Evolutionary conservation across 108 stramenopile genomes (phyloP), one percentile per base, ranked within the genome.

Genomic region (Fragilariopsis cylindrus): DNA sequence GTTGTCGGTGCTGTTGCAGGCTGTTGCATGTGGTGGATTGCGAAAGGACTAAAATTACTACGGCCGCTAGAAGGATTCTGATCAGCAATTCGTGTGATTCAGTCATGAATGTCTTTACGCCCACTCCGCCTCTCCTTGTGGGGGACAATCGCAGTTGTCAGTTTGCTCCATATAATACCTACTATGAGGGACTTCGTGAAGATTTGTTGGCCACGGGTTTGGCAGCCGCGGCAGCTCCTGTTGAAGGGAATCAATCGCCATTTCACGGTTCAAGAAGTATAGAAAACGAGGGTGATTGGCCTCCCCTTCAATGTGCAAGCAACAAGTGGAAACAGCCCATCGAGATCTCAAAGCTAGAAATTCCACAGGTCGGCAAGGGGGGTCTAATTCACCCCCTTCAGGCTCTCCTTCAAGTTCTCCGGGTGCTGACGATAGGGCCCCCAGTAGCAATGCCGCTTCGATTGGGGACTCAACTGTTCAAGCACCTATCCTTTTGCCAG

Each of bases 1-100:
- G 97, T 97, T 50, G 78, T 97, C n/a, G 97, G 97, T n/a, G 95
- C 95, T 41, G 95, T 94, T 3, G 94, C 97, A 11, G 95, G 95
- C 77, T 95, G 56, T 76, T 95, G 15, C 87, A 95, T 63, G 86
- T 95, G 9, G 87, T 95, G 48, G 91, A 95, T 63, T 95, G 94
- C 65, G 94, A 95, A 69, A 89, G 88, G 64, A 91, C 89, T 3
- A 82, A 75, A 8, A 88, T 95, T n/a, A 92, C 87, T 18, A 79
- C 88, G 0, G 94, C 94, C 7, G 79, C 89, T 9, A 69, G 94
- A 46, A 71, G 90, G 11, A 84, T 92, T 70, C 57, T 95, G n/a
- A 73, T 90, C 12, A 88, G 89, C 62, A 95, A 95, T 75, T 91
- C 88, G 21, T 88, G 78, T 53, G 91, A 95, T 68, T 82, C 87